phyloP scores from a whole-genome alignment of 106 monocot genomes.

The Posidonia australis region DNA sequence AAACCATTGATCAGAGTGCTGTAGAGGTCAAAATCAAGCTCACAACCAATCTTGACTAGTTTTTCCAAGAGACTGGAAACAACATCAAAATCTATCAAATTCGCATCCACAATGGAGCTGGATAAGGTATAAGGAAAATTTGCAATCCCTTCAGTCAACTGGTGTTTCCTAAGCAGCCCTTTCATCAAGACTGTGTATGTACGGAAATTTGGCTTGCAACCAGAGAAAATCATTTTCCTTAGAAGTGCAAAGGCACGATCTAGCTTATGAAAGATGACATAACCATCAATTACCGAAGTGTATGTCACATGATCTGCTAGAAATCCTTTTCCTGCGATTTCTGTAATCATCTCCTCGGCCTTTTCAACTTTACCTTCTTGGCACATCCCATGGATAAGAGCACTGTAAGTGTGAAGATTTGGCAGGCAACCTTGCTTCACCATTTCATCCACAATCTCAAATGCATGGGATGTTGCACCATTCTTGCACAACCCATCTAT shows the following conservation, averaged over 20 bases:
- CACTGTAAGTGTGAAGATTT: slow-evolving; percentile 61
- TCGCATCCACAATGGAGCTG: slow-evolving; percentile 13
- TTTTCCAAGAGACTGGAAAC: slow-evolving; percentile 40
- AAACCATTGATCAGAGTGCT: slow-evolving; percentile 42
- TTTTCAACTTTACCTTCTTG: slow-evolving; percentile 53
- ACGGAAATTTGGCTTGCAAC: slow-evolving; percentile 46
- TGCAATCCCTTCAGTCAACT: slow-evolving; percentile 22
- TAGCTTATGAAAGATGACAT: slow-evolving; percentile 29
- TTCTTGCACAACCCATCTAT: slow-evolving; percentile 70
- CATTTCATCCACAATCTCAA: slow-evolving; percentile 57
- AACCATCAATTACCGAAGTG: slow-evolving; percentile 62
- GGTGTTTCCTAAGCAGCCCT: slow-evolving; percentile 37
- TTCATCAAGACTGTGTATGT: slow-evolving; percentile 50
- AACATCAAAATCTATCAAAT: slow-evolving; percentile 22
- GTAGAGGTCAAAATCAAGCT: slow-evolving; percentile 27
- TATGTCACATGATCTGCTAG: slow-evolving; percentile 49
- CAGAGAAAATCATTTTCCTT: slow-evolving; percentile 35
- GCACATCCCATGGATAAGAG: slow-evolving; percentile 63
- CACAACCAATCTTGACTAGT: slow-evolving; percentile 38
- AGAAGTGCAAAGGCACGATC: slow-evolving; percentile 52
- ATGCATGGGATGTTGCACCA: slow-evolving; percentile 34
- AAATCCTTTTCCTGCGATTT: slow-evolving; percentile 40
- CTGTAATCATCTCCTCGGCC: slow-evolving; percentile 43
- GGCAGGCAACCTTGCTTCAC: slow-evolving; percentile 29
- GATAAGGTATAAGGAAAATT: slow-evolving; percentile 23